Conservation (phyloP, 225 moss, liverwort and hornwort species). For the Thuidium tamariscinum region DNA sequence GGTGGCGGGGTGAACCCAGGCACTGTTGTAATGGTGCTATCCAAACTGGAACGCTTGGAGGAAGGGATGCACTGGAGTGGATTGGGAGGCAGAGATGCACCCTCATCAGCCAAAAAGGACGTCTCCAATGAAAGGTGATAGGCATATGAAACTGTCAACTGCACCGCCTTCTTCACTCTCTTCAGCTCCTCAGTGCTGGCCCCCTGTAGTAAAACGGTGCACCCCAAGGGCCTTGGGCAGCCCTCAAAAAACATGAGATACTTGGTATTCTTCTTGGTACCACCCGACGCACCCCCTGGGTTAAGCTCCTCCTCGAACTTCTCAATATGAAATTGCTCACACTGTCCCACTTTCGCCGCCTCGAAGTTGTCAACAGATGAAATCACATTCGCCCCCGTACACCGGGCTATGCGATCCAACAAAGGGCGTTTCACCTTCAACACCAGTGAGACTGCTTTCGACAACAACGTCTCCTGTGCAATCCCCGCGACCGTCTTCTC, state of each 20-base stretch:
- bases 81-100: constrained; percentile 57
- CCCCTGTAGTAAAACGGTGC: constrained; percentile 81
- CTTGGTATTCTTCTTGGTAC: constrained; percentile 46
- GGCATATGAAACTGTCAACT: constrained; percentile 62
- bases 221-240: constrained; percentile 76
- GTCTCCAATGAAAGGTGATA: constrained; percentile 83
- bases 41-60: constrained; percentile 29
- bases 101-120: constrained; percentile 86
- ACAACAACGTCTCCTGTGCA: constrained; percentile 67
- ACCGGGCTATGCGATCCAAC: constrained; percentile 73
- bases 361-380: constrained; percentile 62
- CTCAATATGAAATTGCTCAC: constrained; percentile 78
- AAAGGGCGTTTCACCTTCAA: constrained; percentile 67
- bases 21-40: constrained; percentile 39
- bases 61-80: constrained; percentile 34
- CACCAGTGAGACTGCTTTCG: constrained; percentile 66
- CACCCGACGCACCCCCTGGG: constrained; percentile 36
- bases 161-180: constrained; percentile 69
- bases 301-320: constrained; percentile 80
- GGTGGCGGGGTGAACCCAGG: constrained; percentile 24
- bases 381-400: constrained; percentile 65
- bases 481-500: constrained; percentile 83
- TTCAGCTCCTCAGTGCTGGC: constrained; percentile 72
- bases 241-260: constrained; percentile 89
- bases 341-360: constrained; percentile 53